Evolutionary conservation across 305 asterid species (phyloP), one percentile per base, ranked within the genome.

Genomic region (Lippia alba): DNA sequence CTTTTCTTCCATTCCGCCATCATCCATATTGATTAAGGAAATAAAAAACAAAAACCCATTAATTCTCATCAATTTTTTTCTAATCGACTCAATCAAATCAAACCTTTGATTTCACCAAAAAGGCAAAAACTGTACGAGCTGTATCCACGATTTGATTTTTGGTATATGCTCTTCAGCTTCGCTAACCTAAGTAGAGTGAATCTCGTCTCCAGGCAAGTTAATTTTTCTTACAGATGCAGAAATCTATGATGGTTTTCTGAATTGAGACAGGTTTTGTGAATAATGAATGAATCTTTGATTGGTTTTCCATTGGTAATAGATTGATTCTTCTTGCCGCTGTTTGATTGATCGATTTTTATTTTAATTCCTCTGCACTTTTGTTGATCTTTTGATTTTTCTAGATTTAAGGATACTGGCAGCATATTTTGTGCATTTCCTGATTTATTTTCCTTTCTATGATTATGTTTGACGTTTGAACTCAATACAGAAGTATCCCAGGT

Each of bases 131-230:
- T 61, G 66, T 44, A 14, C 70, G n/a, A 57, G 16, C 73, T 36
- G 39, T 32, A 14, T 8, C 11, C 41, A 65, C 74, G 45, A 45
- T 61, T 54, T 17, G 57, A 63, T 63, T 49, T 39, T 33, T 8
- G 76, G 55, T 20, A 18, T 44, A 36, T 19, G 33, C 14, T 58
- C 30, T 7, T 40, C 40, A 49, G 53, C 17, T 36, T 66, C 1
- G 24, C 17, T 1, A 7, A 46, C 54, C 33, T 65, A 61, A 15
- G 40, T 16, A 14, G 19, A 72, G 46, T 18, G 16, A 36, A 3
- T 79, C 34, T 70, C 66, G 68, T 54, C 44, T 56, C 53, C 72
- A 75, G 80, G 78, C 66, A 75, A 74, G 83, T 67, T 15, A 14
- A 14, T n/a, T 15, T 58, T 34, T 53, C 64, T 62, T 56, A 11